These are phyloP conservation scores for Beta lomatogona DNA, from an alignment of 179 eudicot species.

Conservation along the genomic window DNA sequence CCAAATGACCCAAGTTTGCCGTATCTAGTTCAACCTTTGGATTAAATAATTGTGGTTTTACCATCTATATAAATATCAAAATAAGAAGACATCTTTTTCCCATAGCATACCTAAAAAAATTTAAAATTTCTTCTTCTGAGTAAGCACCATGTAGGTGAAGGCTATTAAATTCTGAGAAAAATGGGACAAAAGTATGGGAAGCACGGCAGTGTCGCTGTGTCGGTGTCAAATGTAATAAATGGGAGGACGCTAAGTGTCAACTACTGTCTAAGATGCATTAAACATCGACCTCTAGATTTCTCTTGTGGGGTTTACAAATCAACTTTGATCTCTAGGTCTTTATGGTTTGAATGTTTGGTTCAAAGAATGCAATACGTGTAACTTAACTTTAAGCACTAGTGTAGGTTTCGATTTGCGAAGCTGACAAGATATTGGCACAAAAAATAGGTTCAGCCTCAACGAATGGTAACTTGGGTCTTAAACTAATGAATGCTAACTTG, in stretches of 20 bases:
- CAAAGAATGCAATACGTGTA: not conserved
- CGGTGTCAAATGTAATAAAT: not conserved
- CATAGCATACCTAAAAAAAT: no score
- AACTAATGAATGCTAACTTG: no score
- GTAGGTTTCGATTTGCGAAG: not conserved
- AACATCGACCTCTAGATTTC: not conserved
- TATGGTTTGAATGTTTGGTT: not conserved
- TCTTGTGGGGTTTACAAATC: not conserved
- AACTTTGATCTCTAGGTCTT: not conserved
- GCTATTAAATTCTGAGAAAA: not conserved
- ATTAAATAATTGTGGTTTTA: no score
- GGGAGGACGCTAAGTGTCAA: not conserved
- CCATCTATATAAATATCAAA: no score
- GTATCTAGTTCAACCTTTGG: no score
- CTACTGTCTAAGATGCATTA: not conserved
- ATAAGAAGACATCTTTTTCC: no score
- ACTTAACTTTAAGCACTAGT: not conserved
- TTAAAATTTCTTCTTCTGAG: no score
- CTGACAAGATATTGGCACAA: not conserved
- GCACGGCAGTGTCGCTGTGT: slow-evolving; percentile 22
- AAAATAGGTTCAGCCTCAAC: not conserved
- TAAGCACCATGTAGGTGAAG: not conserved
- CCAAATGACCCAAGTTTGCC: no score
- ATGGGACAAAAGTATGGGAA: not conserved
- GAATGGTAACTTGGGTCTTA: no score